These are phyloP conservation scores for Cucurbitaria berberidis DNA, from an alignment of 2,329 filamentous ascomycete genomes.

Conservation along the genomic window DNA sequence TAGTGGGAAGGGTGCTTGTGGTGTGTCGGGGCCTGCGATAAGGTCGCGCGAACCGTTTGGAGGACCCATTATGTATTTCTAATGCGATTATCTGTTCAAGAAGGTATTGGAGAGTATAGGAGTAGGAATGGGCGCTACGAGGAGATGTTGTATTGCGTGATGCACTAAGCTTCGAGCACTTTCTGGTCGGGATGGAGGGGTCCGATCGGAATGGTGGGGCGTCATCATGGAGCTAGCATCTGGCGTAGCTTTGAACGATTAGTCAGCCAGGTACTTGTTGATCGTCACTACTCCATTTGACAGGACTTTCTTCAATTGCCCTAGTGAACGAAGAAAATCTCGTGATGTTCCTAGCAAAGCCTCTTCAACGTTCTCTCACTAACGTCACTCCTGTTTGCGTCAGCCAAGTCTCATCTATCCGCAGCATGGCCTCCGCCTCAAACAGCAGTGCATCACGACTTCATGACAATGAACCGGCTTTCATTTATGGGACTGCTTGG, in stretches of 20 bases:
- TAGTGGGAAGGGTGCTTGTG: conserved; percentile 79
- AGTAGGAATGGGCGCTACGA: background rate
- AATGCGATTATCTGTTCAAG: background rate
- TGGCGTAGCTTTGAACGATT: conserved; percentile 9
- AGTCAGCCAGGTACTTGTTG: conserved; percentile 11
- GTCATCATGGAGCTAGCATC: conserved; percentile 3
- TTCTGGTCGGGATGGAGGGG: conserved; percentile 18
- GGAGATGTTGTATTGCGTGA: background rate
- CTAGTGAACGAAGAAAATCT: no score
- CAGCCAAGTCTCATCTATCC: background rate
- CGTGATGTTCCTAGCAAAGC: background rate
- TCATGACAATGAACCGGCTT: conserved; percentile 33
- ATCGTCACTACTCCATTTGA: no score
- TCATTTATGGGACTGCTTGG: conserved; percentile 86
- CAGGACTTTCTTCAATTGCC: no score
- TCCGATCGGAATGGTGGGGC: conserved; percentile 24
- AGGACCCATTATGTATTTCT: conserved; percentile 29
- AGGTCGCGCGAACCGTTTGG: conserved; percentile 37
- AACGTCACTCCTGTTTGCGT: background rate
- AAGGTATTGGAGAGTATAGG: background rate
- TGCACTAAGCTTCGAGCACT: conserved; percentile 5
- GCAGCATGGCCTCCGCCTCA: conserved; percentile 11
- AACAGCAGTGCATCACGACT: conserved; percentile 19
- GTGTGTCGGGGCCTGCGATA: conserved; percentile 74
- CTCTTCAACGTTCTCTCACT: background rate